Base-by-base conservation (phyloP, 2,329 filamentous ascomycete genomes). In the Sporothrix phasma region DNA sequence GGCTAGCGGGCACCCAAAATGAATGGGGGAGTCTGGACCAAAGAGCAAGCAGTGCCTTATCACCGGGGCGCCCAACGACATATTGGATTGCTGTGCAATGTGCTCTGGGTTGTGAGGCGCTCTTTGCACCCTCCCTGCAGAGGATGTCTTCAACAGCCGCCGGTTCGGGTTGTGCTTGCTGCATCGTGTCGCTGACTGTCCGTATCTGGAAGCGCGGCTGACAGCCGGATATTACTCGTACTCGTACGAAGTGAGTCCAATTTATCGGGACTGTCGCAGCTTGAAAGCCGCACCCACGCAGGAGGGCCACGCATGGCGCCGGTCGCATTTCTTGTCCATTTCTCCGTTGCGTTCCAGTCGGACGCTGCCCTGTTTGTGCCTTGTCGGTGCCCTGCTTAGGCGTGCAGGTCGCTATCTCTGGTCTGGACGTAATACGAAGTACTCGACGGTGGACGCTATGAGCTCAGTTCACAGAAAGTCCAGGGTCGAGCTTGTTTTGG, bases 361-460 rank as follows among this genome's bases (percentile, higher is more conserved):
- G 41, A 17, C 24, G 10, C 54, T 47, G 58, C 43, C 43, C 26
- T 47, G 58, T 47, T 47, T 61, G 26, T 37, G 26, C 54, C 39
- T 19, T 58, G 26, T 22, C 17, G 46, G 56, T 60, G 41, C 56
- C 56, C 8, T 46, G 56, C 10, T 46, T 60, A 7, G 22, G 11
- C 15, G 26, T 60, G 56, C 56, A 60, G 56, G 37, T 60, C 56
- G 26, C 46, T 43, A 60, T 60, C 29, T 46, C 24, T 41, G n/a
- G n/a, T 11, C 17, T 24, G n/a, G 51, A 19, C 6, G 31, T 56
- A n/a, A n/a, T n/a, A n/a, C n/a, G n/a, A n/a, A 31, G 39, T 39
- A 37, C 15, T 37, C 29, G n/a, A 31, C 49, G 37, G 49, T 37
- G 49, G 49, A 37, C 13, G n/a, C n/a, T 37, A 54, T 54, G 19